Evolutionary conservation across 768 basidiomycete species (phyloP).

Genomic region (Infundibulicybe gibba): DNA sequence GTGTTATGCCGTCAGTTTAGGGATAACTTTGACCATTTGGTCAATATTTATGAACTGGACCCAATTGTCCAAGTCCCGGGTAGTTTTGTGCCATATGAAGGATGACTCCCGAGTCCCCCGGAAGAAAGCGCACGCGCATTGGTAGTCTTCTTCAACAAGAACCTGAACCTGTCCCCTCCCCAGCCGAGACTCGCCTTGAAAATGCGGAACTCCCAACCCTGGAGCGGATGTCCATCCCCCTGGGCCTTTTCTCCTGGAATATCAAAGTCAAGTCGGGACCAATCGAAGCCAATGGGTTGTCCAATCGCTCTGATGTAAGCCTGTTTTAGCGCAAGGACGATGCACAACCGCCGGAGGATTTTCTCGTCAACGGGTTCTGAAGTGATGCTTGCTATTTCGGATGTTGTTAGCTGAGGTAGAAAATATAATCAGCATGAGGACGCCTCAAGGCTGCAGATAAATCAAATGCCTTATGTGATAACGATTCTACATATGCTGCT

Average conservation of each 20-base stretch:
- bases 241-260: constrained; percentile 55
- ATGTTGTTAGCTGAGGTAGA: constrained; percentile 20
- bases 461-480: constrained; percentile 65
- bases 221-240: constrained; percentile 65
- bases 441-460: background rate
- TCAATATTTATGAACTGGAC: constrained; percentile 84
- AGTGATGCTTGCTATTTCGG: constrained; percentile 51
- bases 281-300: constrained; percentile 78
- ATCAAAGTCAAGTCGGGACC: constrained; percentile 78
- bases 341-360: constrained; percentile 69
- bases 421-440: background rate
- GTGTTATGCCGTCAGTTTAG: constrained; percentile 60
- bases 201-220: constrained; percentile 85
- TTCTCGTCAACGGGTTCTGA: constrained; percentile 56
- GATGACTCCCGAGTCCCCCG: constrained; percentile 59
- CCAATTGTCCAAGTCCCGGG: constrained; percentile 70
- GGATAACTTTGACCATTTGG: constrained; percentile 76
- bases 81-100: constrained; percentile 70
- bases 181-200: constrained; percentile 75
- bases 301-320: constrained; percentile 85
- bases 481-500: constrained; percentile 64
- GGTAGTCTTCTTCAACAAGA: constrained; percentile 64
- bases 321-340: constrained; percentile 75
- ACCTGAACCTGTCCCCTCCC: constrained; percentile 47
- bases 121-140: constrained; percentile 78